Evolutionary conservation across 2,329 filamentous ascomycete genomes (phyloP).

Genomic region (Epichloe aotearoae): DNA sequence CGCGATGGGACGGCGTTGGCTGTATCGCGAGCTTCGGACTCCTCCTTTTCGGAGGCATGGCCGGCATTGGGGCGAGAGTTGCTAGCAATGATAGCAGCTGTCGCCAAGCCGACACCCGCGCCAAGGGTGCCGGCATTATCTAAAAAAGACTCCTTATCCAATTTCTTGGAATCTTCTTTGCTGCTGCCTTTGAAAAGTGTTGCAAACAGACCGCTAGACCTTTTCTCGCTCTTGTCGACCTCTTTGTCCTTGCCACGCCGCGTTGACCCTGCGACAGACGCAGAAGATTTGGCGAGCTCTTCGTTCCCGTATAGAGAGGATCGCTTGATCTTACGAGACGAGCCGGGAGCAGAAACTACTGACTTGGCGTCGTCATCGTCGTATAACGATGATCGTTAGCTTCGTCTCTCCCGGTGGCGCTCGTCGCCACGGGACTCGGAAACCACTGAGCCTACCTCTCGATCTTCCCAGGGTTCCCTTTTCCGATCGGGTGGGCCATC

Average conservation of each 20-base stretch:
- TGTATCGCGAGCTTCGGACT: conserved; percentile 17
- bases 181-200: conserved; percentile 33
- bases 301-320: conserved; percentile 28
- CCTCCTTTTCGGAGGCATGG: conserved; percentile 29
- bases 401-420: conserved; percentile 20
- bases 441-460: conserved; percentile 35
- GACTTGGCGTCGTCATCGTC: conserved; percentile 37
- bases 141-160: conserved; percentile 49
- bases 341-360: conserved; percentile 13
- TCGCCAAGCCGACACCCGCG: conserved; percentile 53
- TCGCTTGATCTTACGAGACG: conserved; percentile 11
- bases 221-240: conserved; percentile 19
- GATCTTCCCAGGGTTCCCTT: conserved; percentile 28
- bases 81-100: conserved; percentile 28
- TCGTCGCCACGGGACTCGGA: conserved; percentile 29
- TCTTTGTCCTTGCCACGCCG: conserved; percentile 26
- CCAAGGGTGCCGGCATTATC: conserved; percentile 57
- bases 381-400: conserved; percentile 7
- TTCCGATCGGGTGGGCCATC: conserved; percentile 27
- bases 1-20: conserved; percentile 8
- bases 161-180: conserved; percentile 10
- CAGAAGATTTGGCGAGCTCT: conserved; percentile 25
- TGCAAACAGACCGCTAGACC: conserved; percentile 32
- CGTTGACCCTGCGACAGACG: conserved; percentile 20
- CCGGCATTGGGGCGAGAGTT: conserved; percentile 31